A percentile compares a stretch with the other conserved stretches of the same genome.
Conservation (phyloP, 2,329 filamentous ascomycete genomes). For the Gyromitra esculenta region DNA sequence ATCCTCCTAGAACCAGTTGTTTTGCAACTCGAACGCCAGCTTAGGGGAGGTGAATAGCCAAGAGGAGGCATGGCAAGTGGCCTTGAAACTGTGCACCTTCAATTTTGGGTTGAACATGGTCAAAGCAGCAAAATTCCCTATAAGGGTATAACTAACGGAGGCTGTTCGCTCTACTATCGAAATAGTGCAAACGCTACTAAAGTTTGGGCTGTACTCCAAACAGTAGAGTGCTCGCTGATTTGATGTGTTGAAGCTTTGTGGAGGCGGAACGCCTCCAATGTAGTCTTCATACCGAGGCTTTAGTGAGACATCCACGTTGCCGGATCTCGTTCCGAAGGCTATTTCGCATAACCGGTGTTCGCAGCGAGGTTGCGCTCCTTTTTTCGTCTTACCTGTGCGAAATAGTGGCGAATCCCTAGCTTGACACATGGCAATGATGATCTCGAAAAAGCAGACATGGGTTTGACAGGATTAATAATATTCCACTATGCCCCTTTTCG, state of each 20-base stretch:
- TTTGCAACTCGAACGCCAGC: background rate
- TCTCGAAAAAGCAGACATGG: background rate
- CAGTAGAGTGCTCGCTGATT: background rate
- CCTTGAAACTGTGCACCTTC: background rate
- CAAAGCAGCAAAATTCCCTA: background rate
- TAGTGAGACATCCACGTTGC: background rate
- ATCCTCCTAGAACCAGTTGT: background rate
- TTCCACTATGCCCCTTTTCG: background rate
- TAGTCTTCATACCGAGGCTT: background rate
- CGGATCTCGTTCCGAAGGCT: background rate
- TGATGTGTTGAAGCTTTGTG: background rate
- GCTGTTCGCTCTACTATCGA: background rate
- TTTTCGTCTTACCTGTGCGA: background rate
- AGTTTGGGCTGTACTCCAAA: background rate
- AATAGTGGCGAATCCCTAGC: background rate
- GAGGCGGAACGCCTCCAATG: background rate
- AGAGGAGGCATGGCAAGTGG: background rate
- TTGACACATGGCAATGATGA: slow-evolving; percentile 9
- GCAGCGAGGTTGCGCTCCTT: background rate
- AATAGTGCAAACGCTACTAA: background rate
- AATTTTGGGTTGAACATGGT: background rate
- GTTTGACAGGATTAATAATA: background rate
- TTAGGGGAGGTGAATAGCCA: background rate
- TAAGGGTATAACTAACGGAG: background rate
- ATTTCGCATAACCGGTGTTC: background rate